Evolutionary conservation across 768 basidiomycete genomes (phyloP).

Genomic region (Termitomyces titanicus): DNA sequence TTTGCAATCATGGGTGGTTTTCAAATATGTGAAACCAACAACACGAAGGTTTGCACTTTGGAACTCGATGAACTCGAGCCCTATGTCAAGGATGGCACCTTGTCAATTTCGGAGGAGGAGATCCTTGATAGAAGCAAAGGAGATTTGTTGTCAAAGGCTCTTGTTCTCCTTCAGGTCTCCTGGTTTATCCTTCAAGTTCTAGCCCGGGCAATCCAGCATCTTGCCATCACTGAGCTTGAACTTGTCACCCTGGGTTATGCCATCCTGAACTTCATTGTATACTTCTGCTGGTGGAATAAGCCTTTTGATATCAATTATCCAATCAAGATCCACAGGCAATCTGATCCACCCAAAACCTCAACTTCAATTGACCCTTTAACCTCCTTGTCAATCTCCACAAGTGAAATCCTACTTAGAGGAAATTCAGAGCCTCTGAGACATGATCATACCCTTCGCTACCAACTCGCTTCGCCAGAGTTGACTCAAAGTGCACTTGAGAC

Average conservation of each 20-base stretch:
- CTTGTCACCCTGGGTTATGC: conserved; percentile 26
- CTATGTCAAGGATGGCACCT: background rate
- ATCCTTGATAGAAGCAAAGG: conserved; percentile 26
- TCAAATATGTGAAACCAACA: background rate
- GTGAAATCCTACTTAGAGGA: no score
- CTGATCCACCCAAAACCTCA: background rate
- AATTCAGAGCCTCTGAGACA: no score
- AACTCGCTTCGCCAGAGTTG: background rate
- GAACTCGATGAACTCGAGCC: background rate
- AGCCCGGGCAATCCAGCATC: conserved; percentile 15
- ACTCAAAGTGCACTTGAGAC: background rate
- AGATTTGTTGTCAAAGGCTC: conserved; percentile 17
- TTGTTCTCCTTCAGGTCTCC: conserved; percentile 21
- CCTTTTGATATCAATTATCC: conserved; percentile 23
- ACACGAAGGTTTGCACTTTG: background rate
- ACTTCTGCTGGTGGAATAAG: conserved; percentile 33
- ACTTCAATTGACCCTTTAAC: no score
- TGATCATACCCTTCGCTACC: background rate
- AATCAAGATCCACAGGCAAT: background rate
- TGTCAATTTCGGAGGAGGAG: conserved; percentile 12
- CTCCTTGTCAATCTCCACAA: no score
- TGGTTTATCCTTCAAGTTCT: conserved; percentile 21
- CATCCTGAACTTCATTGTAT: conserved; percentile 22
- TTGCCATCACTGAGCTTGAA: conserved; percentile 27
- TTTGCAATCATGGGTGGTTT: conserved; percentile 27